phyloP scores from a whole-genome alignment of 805 yeast species.

The Lipomyces kockii region DNA sequence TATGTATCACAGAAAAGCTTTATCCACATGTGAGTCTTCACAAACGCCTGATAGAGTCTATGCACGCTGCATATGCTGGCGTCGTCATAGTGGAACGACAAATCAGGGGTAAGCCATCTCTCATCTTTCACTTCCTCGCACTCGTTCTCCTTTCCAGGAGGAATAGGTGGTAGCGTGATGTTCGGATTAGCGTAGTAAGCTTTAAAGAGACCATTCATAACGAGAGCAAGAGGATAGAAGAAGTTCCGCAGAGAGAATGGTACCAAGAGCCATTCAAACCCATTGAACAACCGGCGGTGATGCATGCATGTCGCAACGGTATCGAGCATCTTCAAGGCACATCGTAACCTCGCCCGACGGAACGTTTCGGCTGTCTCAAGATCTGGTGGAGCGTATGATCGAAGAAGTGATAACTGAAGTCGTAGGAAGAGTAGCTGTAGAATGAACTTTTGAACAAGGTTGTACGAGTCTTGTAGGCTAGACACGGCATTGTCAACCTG shows the following conservation, averaged over 20 bases:
- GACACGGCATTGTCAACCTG: constrained; percentile 27
- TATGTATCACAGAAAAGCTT: constrained; percentile 10
- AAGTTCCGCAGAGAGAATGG: constrained; percentile 26
- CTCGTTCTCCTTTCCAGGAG: neutral
- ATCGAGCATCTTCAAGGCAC: constrained; percentile 29
- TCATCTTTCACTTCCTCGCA: constrained; percentile 9
- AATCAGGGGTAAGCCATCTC: constrained; percentile 25
- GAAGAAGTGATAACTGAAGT: constrained; percentile 23
- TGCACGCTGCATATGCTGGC: constrained; percentile 18
- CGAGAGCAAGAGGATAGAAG: constrained; percentile 22
- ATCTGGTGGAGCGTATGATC: constrained; percentile 24
- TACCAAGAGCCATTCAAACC: constrained; percentile 30
- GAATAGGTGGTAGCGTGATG: constrained; percentile 9
- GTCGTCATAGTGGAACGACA: constrained; percentile 32
- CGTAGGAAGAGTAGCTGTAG: constrained; percentile 28
- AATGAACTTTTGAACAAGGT: constrained; percentile 26
- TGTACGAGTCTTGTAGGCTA: constrained; percentile 28
- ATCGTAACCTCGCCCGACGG: constrained; percentile 18
- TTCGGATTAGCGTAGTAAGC: constrained; percentile 24
- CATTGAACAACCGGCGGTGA: constrained; percentile 18
- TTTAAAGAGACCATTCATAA: constrained; percentile 22
- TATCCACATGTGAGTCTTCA: constrained; percentile 22
- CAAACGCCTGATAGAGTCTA: constrained; percentile 31
- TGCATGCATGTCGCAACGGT: constrained; percentile 28
- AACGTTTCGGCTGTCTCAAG: constrained; percentile 13